Percentiles rank a stretch among this genome's conserved stretches.
phyloP scores from a whole-genome alignment of 495 filamentous ascomycete species.

The Aspergillus leporis region DNA sequence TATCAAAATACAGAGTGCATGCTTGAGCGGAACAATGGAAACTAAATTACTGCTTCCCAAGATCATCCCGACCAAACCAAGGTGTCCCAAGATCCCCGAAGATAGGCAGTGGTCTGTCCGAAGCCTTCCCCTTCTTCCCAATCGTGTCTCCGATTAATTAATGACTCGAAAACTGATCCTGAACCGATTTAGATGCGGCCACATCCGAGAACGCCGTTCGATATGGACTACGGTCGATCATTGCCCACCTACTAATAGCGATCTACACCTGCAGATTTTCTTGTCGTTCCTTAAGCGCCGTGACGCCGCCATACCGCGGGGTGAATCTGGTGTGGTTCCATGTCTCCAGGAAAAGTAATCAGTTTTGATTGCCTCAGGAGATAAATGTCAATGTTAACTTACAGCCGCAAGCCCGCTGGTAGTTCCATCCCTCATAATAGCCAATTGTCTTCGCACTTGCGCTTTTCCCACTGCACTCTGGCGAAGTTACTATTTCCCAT shows the following conservation, averaged over 20 bases:
- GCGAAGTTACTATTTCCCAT: too few species aligned
- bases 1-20: too few species aligned
- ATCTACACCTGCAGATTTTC: background rate
- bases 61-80: too few species aligned
- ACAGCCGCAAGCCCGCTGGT: background rate
- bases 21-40: too few species aligned
- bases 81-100: too few species aligned
- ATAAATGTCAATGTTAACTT: background rate
- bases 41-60: too few species aligned
- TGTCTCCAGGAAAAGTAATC: background rate
- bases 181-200: background rate
- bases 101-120: too few species aligned
- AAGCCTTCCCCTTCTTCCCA: too few species aligned
- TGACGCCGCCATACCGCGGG: background rate
- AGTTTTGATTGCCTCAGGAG: too few species aligned
- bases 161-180: constrained; percentile 5
- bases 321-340: constrained; percentile 8
- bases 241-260: constrained; percentile 1
- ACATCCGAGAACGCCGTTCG: background rate
- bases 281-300: background rate
- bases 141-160: background rate
- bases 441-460: background rate
- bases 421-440: background rate
- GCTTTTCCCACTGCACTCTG: too few species aligned
- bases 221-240: background rate